A percentile compares a stretch with the other conserved stretches of the same genome.
phyloP scores from a whole-genome alignment of 345 rosid genomes.

The Hirschfeldia incana region DNA sequence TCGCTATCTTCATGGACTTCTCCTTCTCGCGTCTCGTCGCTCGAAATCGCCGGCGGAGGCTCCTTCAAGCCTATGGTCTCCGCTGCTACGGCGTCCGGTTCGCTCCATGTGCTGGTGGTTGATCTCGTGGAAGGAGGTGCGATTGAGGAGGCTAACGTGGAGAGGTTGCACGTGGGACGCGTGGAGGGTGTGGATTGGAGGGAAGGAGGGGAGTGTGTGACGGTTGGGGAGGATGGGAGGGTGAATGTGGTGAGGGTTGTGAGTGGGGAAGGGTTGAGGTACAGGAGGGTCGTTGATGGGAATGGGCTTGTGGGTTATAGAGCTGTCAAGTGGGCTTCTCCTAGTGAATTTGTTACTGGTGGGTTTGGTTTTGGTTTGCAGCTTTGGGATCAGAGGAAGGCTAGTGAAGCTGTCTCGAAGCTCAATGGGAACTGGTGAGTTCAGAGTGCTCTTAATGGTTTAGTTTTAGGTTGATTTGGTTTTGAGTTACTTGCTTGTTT shows the following conservation, averaged over 20 bases:
- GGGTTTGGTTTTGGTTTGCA: slow-evolving; percentile 80
- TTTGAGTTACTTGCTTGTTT: background rate
- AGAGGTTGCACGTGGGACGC: slow-evolving; percentile 56
- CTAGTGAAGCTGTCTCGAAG: slow-evolving; percentile 72
- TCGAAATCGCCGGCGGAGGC: slow-evolving; percentile 42
- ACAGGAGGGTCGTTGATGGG: slow-evolving; percentile 61
- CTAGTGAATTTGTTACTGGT: slow-evolving; percentile 82
- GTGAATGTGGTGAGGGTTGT: slow-evolving; percentile 50
- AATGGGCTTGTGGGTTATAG: slow-evolving; percentile 74
- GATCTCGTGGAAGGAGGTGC: slow-evolving; percentile 37
- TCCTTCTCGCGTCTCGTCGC: slow-evolving; percentile 68
- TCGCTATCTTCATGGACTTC: slow-evolving; percentile 54
- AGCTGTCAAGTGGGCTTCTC: slow-evolving; percentile 85
- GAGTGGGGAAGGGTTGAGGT: slow-evolving; percentile 38
- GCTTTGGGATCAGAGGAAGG: slow-evolving; percentile 86
- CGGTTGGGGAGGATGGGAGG: slow-evolving; percentile 62
- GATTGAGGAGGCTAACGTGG: slow-evolving; percentile 38
- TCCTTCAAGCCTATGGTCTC: slow-evolving; percentile 49
- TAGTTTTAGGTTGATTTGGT: background rate
- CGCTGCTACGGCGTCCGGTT: slow-evolving; percentile 57
- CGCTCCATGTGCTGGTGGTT: slow-evolving; percentile 52
- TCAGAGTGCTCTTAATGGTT: background rate
- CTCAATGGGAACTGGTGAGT: slow-evolving; percentile 78
- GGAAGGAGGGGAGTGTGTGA: slow-evolving; percentile 65
- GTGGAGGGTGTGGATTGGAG: slow-evolving; percentile 66